Percentiles rank a stretch among this genome's conserved stretches.
Conservation (phyloP, 73 alveolate species). For the Tetrahymena thermophila region DNA sequence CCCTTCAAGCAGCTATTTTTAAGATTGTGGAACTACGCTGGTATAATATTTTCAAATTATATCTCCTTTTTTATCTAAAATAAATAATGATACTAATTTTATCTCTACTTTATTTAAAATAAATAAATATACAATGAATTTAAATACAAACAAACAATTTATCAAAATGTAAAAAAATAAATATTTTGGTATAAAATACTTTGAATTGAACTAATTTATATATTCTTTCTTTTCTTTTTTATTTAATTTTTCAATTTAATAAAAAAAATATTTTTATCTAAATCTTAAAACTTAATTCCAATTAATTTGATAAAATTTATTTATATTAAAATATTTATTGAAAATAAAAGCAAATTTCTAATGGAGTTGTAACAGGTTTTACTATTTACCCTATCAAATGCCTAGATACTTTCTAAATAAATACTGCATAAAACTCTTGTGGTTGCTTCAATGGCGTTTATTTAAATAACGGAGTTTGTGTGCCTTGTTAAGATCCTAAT, state of each 20-base stretch:
- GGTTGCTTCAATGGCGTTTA: not conserved
- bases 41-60: not conserved
- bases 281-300: too few species aligned
- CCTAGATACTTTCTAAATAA: not conserved
- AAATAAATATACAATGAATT: too few species aligned
- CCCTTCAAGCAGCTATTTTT: not conserved
- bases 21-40: not conserved
- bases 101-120: not conserved
- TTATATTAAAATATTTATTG: too few species aligned
- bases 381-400: not conserved
- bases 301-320: too few species aligned
- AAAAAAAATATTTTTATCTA: too few species aligned
- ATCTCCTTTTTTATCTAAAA: not conserved
- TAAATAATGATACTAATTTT: not conserved
- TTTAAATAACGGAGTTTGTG: not conserved
- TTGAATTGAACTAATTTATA: too few species aligned
- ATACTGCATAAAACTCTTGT: not conserved
- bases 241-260: too few species aligned
- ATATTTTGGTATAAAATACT: too few species aligned
- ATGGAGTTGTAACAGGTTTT: not conserved
- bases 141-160: too few species aligned
- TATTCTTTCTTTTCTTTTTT: too few species aligned
- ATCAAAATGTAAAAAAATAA: too few species aligned
- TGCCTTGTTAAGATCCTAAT: not conserved
- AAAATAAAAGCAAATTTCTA: not conserved